phyloP scores from a whole-genome alignment of 306 rosid species.

The Erythrophleum fordii region DNA sequence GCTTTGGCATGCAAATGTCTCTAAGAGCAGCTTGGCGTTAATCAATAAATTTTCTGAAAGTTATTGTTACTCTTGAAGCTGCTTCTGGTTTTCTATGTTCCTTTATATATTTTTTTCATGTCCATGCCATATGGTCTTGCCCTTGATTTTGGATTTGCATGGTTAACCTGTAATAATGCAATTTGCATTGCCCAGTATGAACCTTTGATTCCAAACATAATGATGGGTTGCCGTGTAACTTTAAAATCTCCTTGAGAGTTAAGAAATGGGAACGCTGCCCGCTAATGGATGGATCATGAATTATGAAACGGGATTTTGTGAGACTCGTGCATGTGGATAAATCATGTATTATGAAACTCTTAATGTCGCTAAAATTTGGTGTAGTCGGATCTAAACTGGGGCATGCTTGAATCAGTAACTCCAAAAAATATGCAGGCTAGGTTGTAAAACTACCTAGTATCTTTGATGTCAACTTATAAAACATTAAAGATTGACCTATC shows the following conservation, averaged over 20 bases:
- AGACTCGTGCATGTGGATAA: neutral
- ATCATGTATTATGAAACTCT: too few relatives aligned
- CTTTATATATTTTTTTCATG: neutral
- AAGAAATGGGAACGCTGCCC: neutral
- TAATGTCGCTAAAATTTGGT: neutral
- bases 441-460: too few relatives aligned
- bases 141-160: slow-evolving; percentile 4
- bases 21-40: slow-evolving; percentile 27
- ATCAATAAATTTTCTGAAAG: slow-evolving; percentile 7
- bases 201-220: neutral
- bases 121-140: slow-evolving; percentile 12
- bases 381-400: too few relatives aligned
- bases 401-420: too few relatives aligned
- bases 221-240: neutral
- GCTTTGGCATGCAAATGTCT: slow-evolving; percentile 12
- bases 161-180: slow-evolving; percentile 5
- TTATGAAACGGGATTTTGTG: neutral
- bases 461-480: too few relatives aligned
- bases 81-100: neutral
- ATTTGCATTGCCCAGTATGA: neutral
- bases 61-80: neutral
- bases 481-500: too few relatives aligned
- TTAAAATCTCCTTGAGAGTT: neutral
- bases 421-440: too few relatives aligned
- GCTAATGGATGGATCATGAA: neutral